Conservation (phyloP, 2,329 filamentous ascomycete genomes). For the Ascochyta viciae-villosae region DNA sequence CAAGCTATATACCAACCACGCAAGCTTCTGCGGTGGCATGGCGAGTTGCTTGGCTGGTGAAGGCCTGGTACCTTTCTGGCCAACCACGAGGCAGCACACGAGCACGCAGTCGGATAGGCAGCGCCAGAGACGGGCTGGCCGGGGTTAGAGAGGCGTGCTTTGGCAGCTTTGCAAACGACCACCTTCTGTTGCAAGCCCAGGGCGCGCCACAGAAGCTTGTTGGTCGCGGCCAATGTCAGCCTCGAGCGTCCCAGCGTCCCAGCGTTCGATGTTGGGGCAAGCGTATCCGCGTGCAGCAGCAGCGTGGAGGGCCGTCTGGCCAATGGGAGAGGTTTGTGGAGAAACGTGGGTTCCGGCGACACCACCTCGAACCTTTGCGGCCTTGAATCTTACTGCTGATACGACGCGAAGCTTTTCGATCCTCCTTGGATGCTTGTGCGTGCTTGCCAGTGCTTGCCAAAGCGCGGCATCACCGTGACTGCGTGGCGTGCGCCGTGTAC, state of each 20-base stretch:
- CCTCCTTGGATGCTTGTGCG: conserved; percentile 8
- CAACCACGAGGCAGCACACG: conserved; percentile 10
- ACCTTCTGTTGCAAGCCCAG: conserved; percentile 6
- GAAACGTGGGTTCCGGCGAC: conserved; percentile 15
- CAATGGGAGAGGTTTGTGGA: conserved; percentile 5
- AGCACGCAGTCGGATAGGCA: conserved; percentile 18
- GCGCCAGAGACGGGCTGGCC: conserved; percentile 10
- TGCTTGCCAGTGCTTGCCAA: conserved; percentile 12
- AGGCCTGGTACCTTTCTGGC: not conserved
- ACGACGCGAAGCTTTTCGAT: conserved; percentile 13
- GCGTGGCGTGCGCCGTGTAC: not conserved
- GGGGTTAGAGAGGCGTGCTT: not conserved
- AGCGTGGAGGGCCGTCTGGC: not conserved
- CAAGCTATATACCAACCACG: conserved; percentile 14
- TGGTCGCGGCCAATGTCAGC: conserved; percentile 13
- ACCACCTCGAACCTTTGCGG: not conserved
- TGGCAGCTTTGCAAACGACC: not conserved
- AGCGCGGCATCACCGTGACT: conserved; percentile 6
- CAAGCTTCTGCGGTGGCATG: conserved; percentile 6
- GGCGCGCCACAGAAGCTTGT: conserved; percentile 13
- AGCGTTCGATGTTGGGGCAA: conserved; percentile 8
- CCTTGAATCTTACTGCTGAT: not conserved
- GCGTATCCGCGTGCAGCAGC: conserved; percentile 12
- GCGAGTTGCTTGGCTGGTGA: conserved; percentile 11
- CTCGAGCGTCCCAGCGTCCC: conserved; percentile 1